A percentile compares a stretch with the other conserved stretches of the same genome.
These are phyloP conservation scores for Tricholoma sp. DNA, from an alignment of 768 basidiomycete species.

Conservation along the genomic window DNA sequence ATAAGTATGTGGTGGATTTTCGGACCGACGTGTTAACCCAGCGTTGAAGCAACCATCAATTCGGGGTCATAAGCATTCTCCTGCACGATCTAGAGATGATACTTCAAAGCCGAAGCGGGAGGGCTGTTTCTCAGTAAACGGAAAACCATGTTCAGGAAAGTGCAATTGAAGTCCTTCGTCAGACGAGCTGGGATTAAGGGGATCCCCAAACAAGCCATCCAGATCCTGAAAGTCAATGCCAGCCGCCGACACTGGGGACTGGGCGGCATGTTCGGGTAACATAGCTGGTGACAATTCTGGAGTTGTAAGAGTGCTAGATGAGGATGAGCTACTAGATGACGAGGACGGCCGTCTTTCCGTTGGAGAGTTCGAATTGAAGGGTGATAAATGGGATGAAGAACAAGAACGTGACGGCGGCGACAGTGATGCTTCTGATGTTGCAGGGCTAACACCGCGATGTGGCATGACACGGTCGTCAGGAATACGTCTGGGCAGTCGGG, in stretches of 20 bases:
- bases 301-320: constrained; percentile 11
- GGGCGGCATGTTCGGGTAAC: constrained; percentile 1
- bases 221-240: constrained; percentile 8
- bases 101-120: neutral
- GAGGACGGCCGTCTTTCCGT: constrained; percentile 13
- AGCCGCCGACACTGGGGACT: constrained; percentile 1
- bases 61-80: neutral
- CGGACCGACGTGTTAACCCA: neutral
- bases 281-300: constrained; percentile 1
- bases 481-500: constrained; percentile 20
- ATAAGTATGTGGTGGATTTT: neutral
- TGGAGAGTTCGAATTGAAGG: constrained; percentile 2
- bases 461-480: constrained; percentile 12
- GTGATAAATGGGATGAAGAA: constrained; percentile 10
- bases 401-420: constrained; percentile 7
- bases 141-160: neutral
- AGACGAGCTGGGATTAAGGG: neutral
- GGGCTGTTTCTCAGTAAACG: neutral
- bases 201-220: neutral
- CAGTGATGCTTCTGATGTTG: constrained; percentile 8
- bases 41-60: neutral
- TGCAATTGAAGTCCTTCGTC: neutral
- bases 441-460: constrained; percentile 10
- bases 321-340: constrained; percentile 8
- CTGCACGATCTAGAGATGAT: neutral